Conservation (phyloP, 1,284 basidiomycete species). For the Tilletia setariae region DNA sequence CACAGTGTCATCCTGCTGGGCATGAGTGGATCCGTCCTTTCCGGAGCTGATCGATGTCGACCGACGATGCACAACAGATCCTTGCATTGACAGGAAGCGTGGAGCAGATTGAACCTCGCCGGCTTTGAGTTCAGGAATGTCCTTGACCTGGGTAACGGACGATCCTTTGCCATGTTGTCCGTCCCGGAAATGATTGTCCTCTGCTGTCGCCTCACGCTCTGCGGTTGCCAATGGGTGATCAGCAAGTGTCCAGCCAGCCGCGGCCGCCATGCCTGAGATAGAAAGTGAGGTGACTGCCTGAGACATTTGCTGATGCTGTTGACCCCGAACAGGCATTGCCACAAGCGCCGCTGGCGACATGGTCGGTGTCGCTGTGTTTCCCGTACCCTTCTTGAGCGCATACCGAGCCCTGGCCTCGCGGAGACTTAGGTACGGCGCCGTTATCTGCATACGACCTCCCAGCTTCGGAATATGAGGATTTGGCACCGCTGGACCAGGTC, state of each 20-base stretch:
- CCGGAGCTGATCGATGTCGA: not conserved
- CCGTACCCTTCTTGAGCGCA: not conserved
- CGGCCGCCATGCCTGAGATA: too few species aligned
- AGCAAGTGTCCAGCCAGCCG: too few species aligned
- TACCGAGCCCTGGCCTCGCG: conserved; percentile 3
- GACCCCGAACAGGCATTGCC: not conserved
- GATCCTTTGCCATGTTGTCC: too few species aligned
- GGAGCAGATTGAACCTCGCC: not conserved
- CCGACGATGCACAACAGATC: not conserved
- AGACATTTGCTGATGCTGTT: not conserved
- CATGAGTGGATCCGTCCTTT: not conserved
- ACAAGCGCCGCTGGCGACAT: not conserved
- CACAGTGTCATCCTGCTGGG: not conserved
- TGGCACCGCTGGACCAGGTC: not conserved
- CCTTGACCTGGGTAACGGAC: not conserved
- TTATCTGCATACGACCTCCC: conserved; percentile 1
- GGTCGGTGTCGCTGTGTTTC: not conserved
- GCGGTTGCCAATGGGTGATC: too few species aligned
- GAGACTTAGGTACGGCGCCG: conserved; percentile 12
- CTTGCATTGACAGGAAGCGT: not conserved
- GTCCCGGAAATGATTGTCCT: too few species aligned
- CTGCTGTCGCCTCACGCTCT: too few species aligned
- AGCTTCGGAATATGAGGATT: not conserved
- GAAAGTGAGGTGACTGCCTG: not conserved
- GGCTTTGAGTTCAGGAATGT: not conserved